Base-by-base conservation (phyloP, 139 green algal genomes). In the Cymbomonas tetramitiformis region DNA sequence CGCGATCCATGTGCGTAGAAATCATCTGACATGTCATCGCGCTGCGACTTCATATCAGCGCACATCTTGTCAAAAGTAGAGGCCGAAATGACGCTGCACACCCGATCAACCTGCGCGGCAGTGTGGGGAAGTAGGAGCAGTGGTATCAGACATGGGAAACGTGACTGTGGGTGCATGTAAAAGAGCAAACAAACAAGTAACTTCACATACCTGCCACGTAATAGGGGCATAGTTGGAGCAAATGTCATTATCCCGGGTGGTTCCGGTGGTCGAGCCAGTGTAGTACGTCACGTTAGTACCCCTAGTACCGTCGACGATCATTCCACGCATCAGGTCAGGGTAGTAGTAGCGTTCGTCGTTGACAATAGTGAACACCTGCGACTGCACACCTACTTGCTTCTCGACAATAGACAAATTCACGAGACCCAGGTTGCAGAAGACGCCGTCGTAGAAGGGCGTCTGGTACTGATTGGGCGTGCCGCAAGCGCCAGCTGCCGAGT, bases 301-400 rank as follows among this genome's bases (percentile, higher is more conserved):
- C 30, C 24, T 51, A n/a, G 47, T 36, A 40, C 19, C 19, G 55
- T 54, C 19, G 2, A 62, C 55, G 38, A 62, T 62, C 55, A 62
- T 62, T 25, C 55, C 55, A 9, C 38, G 23, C 6, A 62, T 54
- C 19, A 62, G 55, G 38, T 62, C 38, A 2, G 38, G 38, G 55
- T 62, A 62, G 55, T 62, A 54, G 55, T 62, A 62, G n/a, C 21
- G 38, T 40, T 62, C 55, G 38, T 62, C 55, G 55, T 62, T 62
- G 55, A 62, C 38, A 2, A 62, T 54, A 26, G 38, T 54, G 55
- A 53, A 62, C 3, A 62, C 36, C 40, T 62, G 55, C 38, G 55
- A 23, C 38, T 62, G 55, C 6, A 62, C 55, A 21, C 55, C 55
- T 38, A 62, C 39, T 6, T 62, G 36, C n/a, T 25, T 2, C 24